These are phyloP conservation scores for Stromatinia cepivora DNA, from an alignment of 2,329 filamentous ascomycete species.

Conservation along the genomic window DNA sequence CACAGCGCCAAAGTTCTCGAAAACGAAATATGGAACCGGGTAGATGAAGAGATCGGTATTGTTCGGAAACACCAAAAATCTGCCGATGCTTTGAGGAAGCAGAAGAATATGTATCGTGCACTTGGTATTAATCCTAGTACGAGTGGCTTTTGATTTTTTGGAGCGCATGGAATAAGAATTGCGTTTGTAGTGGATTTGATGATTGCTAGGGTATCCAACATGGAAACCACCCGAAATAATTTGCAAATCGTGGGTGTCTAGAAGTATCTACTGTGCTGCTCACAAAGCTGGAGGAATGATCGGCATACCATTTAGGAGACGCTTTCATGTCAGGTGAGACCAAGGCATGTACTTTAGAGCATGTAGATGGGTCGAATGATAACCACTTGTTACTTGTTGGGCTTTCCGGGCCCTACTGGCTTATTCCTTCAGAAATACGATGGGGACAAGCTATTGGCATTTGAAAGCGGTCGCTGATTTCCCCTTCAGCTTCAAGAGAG, in stretches of 20 bases:
- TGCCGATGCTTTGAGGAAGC: not conserved
- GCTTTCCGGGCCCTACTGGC: not conserved
- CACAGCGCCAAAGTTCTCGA: not conserved
- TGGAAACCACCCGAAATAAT: no score
- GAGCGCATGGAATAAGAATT: accelerated
- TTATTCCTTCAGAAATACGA: not conserved
- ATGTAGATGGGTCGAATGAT: not conserved
- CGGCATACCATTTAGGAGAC: accelerated
- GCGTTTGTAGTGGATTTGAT: not conserved
- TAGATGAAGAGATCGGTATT: not conserved
- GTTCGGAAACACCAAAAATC: not conserved
- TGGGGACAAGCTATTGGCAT: not conserved
- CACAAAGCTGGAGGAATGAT: not conserved
- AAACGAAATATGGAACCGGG: not conserved
- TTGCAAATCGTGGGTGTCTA: not conserved
- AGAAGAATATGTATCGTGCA: constrained; percentile 8
- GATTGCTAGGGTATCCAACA: not conserved
- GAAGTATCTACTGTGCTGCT: not conserved
- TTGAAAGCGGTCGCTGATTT: not conserved
- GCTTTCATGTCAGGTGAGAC: not conserved
- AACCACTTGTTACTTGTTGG: not conserved
- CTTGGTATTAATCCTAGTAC: not conserved
- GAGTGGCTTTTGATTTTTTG: not conserved
- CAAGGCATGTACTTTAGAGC: not conserved
- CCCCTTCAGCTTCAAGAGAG: not conserved